Evolutionary conservation across 2,329 filamentous ascomycete genomes (phyloP).

Genomic region (Leptographium radiaticola): DNA sequence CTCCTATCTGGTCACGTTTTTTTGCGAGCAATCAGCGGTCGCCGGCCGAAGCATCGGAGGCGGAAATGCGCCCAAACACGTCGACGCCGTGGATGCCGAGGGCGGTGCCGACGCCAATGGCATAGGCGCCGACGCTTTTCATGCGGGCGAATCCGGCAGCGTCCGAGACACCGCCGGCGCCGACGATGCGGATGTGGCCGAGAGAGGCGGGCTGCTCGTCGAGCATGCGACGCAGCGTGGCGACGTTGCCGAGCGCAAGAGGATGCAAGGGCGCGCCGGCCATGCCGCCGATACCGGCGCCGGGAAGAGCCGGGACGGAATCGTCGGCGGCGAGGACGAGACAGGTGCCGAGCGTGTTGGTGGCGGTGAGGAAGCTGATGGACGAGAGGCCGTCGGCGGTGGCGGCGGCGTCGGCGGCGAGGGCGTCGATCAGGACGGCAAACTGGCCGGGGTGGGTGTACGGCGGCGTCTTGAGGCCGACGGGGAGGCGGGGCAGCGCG

Average conservation of each 20-base stretch:
- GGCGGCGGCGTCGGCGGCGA: constrained; percentile 22
- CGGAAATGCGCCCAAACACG: constrained; percentile 56
- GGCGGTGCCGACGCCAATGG: constrained; percentile 57
- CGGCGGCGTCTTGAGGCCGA: constrained; percentile 62
- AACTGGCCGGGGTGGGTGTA: constrained; percentile 62
- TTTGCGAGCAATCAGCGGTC: not conserved
- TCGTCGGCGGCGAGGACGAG: constrained; percentile 33
- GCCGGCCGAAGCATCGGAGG: not conserved
- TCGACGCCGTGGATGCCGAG: constrained; percentile 48
- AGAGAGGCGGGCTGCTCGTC: constrained; percentile 32
- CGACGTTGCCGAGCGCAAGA: constrained; percentile 62
- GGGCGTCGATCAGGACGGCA: constrained; percentile 35
- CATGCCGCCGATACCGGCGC: constrained; percentile 53
- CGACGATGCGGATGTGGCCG: constrained; percentile 48
- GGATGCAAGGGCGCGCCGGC: constrained; percentile 62
- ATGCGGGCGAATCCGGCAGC: constrained; percentile 49
- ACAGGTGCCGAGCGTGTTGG: constrained; percentile 58
- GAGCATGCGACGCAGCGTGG: constrained; percentile 48
- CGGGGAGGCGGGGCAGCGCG: constrained; percentile 18
- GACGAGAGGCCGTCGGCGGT: constrained; percentile 19
- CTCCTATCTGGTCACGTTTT: not conserved
- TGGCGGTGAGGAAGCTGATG: constrained; percentile 58
- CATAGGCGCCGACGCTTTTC: constrained; percentile 49
- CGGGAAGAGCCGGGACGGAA: constrained; percentile 35
- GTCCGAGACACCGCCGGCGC: constrained; percentile 60